phyloP scores from a whole-genome alignment of 176 grass and related monocot genomes.

The Saccharum officinarum region DNA sequence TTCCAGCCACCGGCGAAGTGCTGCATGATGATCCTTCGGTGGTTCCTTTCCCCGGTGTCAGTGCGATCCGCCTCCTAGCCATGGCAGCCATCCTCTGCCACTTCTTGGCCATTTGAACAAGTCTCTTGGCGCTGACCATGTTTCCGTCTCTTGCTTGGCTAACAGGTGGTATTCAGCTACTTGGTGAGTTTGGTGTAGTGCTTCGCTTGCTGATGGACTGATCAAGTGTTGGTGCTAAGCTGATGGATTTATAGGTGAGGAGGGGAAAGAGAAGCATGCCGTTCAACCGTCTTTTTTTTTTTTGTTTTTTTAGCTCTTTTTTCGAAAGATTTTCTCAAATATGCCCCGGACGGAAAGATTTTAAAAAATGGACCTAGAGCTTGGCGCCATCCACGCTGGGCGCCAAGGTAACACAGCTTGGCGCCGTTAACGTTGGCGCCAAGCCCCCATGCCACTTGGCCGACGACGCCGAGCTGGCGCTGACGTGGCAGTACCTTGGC shows the following conservation, averaged over 20 bases:
- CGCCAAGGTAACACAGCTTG: too few relatives aligned
- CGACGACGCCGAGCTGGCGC: too few relatives aligned
- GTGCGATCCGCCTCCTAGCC: constrained; percentile 36
- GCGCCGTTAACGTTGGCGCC: too few relatives aligned
- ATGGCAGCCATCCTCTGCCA: constrained; percentile 49
- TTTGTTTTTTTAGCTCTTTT: too few relatives aligned
- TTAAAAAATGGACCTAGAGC: too few relatives aligned
- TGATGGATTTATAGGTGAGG: constrained; percentile 10
- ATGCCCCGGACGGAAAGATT: too few relatives aligned
- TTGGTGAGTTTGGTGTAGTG: background rate
- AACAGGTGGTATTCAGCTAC: background rate
- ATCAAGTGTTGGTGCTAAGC: background rate
- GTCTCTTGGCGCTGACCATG: constrained; percentile 38
- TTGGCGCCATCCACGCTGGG: too few relatives aligned
- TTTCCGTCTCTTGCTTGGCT: background rate
- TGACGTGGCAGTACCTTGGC: too few relatives aligned
- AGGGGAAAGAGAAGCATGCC: background rate
- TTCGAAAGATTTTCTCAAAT: too few relatives aligned
- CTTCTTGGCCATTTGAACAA: constrained; percentile 44
- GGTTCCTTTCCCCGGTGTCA: background rate
- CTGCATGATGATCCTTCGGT: background rate
- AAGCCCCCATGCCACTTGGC: too few relatives aligned
- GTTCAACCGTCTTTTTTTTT: too few relatives aligned
- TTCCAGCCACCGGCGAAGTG: constrained; percentile 1
- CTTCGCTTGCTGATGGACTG: constrained; percentile 26